Conservation (phyloP, 805 yeast species). For the Suhomyces prunicola region DNA sequence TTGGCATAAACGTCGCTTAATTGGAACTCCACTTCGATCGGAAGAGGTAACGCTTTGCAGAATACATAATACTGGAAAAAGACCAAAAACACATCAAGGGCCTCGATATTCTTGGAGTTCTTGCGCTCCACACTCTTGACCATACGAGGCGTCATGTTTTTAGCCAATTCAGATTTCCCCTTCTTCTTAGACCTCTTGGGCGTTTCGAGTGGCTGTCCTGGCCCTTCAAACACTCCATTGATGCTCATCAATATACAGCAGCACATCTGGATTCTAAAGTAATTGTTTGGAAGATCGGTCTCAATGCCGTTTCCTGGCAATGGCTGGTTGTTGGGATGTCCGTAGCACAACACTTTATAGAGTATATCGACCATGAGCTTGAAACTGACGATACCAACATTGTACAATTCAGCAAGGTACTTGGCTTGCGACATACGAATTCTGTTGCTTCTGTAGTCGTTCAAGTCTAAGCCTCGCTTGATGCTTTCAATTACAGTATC, state of each 20-base stretch:
- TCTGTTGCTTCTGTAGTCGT: constrained; percentile 58
- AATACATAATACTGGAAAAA: constrained; percentile 71
- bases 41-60: constrained; percentile 60
- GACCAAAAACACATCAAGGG: constrained; percentile 38
- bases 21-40: constrained; percentile 57
- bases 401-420: constrained; percentile 58
- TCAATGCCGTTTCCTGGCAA: constrained; percentile 48
- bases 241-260: constrained; percentile 25
- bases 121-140: background rate
- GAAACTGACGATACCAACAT: constrained; percentile 44
- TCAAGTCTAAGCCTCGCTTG: constrained; percentile 60
- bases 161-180: background rate
- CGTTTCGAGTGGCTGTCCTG: background rate
- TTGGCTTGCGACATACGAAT: constrained; percentile 57
- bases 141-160: background rate
- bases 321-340: constrained; percentile 56
- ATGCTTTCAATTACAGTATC: constrained; percentile 68
- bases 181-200: background rate
- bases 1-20: constrained; percentile 43
- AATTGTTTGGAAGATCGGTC: constrained; percentile 64
- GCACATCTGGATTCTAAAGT: constrained; percentile 63
- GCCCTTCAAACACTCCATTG: constrained; percentile 3
- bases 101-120: background rate
- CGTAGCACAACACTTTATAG: constrained; percentile 58
- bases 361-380: constrained; percentile 49